These are phyloP conservation scores for Stephanodiscus triporus DNA, from an alignment of 108 stramenopile genomes.

Conservation along the genomic window DNA sequence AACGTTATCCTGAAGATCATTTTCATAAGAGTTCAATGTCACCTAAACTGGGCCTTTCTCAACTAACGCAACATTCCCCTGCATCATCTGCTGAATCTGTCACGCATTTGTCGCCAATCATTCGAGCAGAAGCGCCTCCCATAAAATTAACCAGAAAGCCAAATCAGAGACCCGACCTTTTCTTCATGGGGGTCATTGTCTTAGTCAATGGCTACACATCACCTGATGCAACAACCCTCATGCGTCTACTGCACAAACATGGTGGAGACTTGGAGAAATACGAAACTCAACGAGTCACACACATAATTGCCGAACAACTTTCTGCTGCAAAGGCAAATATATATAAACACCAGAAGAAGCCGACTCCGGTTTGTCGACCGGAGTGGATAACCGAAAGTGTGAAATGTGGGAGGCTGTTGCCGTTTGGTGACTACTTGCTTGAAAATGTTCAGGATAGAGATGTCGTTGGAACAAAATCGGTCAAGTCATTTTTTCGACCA, in stretches of 20 bases:
- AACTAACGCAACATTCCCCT: constrained; percentile 1
- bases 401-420: constrained; percentile 53
- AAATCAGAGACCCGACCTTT: constrained; percentile 61
- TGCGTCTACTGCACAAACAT: constrained; percentile 73
- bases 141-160: neutral
- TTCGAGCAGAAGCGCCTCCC: constrained; percentile 1
- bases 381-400: constrained; percentile 79
- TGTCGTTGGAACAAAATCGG: constrained; percentile 33
- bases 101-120: neutral
- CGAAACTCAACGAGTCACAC: constrained; percentile 80
- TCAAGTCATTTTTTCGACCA: constrained; percentile 36
- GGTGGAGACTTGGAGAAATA: constrained; percentile 85
- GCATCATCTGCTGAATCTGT: neutral
- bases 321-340: constrained; percentile 80
- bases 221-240: constrained; percentile 73
- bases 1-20: neutral
- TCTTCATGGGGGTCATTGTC: constrained; percentile 77
- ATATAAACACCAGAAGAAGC: constrained; percentile 67
- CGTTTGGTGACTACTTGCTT: constrained; percentile 70
- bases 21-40: neutral
- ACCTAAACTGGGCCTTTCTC: neutral
- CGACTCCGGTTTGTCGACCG: constrained; percentile 66
- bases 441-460: constrained; percentile 47
- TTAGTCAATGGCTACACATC: constrained; percentile 77
- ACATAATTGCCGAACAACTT: constrained; percentile 78